Conservation (phyloP, 352 stramenopile genomes). For the Globisporangium echinulatum region DNA sequence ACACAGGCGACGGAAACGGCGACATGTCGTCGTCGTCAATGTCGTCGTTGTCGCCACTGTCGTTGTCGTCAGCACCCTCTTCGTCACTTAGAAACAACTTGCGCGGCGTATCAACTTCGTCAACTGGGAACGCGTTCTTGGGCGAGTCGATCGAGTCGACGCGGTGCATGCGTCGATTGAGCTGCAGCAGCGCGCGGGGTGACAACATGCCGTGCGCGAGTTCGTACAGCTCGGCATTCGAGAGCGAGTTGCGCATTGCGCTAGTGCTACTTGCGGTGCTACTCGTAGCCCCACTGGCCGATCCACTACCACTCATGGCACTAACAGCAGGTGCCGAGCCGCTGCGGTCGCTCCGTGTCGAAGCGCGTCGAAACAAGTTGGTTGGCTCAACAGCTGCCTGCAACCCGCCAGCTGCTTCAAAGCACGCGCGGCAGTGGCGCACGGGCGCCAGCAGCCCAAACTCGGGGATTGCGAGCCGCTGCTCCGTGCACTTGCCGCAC, state of each 20-base stretch:
- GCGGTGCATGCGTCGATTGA: constrained; percentile 57
- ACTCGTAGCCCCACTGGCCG: background rate
- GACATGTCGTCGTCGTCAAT: constrained; percentile 12
- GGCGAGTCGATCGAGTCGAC: constrained; percentile 76
- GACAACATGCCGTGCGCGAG: constrained; percentile 74
- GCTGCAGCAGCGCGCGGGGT: constrained; percentile 53
- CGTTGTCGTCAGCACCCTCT: constrained; percentile 1
- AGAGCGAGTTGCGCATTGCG: constrained; percentile 25
- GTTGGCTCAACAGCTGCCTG: constrained; percentile 60
- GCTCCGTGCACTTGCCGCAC: constrained; percentile 74
- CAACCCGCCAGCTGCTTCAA: constrained; percentile 55
- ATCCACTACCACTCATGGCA: too few species aligned
- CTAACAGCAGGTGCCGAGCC: constrained; percentile 2
- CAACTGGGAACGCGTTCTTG: constrained; percentile 31
- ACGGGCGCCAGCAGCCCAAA: constrained; percentile 71
- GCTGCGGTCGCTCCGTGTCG: background rate
- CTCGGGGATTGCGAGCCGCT: constrained; percentile 78
- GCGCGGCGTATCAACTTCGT: constrained; percentile 21
- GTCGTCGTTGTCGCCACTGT: background rate
- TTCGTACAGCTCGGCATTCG: constrained; percentile 78
- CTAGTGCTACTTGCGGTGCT: constrained; percentile 13
- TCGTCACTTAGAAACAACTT: constrained; percentile 15
- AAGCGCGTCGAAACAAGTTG: constrained; percentile 47
- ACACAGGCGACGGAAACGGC: constrained; percentile 15
- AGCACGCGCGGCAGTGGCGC: constrained; percentile 74